Percentiles rank a stretch among this genome's conserved stretches.
Evolutionary conservation across 768 basidiomycete species (phyloP).

Genomic region (Auricularia sp.): DNA sequence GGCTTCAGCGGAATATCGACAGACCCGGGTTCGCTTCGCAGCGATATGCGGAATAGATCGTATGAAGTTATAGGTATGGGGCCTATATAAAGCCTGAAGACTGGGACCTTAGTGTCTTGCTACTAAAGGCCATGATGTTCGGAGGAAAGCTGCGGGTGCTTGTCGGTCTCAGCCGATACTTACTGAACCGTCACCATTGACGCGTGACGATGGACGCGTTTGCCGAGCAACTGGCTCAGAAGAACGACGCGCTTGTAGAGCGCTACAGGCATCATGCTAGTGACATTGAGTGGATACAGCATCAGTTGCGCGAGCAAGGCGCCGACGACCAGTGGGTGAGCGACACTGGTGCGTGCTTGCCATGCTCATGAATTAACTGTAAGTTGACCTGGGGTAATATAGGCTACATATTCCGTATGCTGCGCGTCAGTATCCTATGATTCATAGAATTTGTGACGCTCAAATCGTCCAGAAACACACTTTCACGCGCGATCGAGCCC

Average conservation of each 20-base stretch:
- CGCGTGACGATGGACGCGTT: background rate
- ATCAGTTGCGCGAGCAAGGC: background rate
- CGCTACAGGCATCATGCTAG: background rate
- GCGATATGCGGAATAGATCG: too few species aligned
- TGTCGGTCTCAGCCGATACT: background rate
- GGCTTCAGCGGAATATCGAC: too few species aligned
- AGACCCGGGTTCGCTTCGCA: too few species aligned
- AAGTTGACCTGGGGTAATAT: background rate
- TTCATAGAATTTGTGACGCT: background rate
- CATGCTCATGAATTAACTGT: background rate
- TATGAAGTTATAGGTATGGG: too few species aligned
- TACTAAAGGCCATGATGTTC: background rate
- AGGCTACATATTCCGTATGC: background rate
- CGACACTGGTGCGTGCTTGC: background rate
- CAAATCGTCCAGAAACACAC: constrained; percentile 43
- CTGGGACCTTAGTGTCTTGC: too few species aligned
- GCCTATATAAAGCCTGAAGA: too few species aligned
- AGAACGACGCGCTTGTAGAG: background rate
- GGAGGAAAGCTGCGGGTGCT: background rate
- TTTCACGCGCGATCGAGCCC: constrained; percentile 50
- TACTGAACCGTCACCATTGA: background rate
- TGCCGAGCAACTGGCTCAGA: background rate
- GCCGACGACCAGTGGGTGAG: background rate
- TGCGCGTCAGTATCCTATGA: background rate
- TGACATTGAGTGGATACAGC: background rate